These are phyloP conservation scores for Geranium incanum DNA, from an alignment of 441 rosid species.

Conservation along the genomic window DNA sequence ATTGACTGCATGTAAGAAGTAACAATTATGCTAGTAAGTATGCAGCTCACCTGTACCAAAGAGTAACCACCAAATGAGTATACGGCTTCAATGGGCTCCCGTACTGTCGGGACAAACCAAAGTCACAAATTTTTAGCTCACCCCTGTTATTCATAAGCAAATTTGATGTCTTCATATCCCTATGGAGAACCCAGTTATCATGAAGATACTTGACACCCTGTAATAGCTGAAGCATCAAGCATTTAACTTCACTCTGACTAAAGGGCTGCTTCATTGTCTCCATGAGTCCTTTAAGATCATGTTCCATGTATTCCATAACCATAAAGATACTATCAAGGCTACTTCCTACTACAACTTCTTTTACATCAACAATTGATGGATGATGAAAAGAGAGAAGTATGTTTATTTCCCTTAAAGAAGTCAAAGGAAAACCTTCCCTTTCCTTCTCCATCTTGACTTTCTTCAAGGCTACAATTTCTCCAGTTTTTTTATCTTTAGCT, in stretches of 20 bases:
- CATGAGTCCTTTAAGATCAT: conserved; percentile 93
- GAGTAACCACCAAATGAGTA: conserved; percentile 97
- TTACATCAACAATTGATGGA: conserved; percentile 91
- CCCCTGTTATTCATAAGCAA: conserved; percentile 89
- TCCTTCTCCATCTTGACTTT: conserved; percentile 99
- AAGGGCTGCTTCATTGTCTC: conserved; percentile 98
- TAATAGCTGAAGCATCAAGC: conserved; percentile 91
- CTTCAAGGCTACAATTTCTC: conserved; percentile 94
- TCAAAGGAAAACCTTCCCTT: conserved; percentile 97
- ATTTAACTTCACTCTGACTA: conserved; percentile 98
- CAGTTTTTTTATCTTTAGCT: conserved; percentile 87
- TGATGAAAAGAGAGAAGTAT: conserved; percentile 95
- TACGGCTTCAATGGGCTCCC: conserved; percentile 95
- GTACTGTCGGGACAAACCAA: conserved; percentile 97
- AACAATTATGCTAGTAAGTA: not conserved
- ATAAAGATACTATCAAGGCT: conserved; percentile 93
- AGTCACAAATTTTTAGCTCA: conserved; percentile 95
- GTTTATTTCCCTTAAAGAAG: conserved; percentile 89
- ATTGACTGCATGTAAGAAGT: conserved; percentile 5
- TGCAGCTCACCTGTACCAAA: conserved; percentile 91
- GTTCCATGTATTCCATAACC: conserved; percentile 99
- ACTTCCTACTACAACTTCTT: conserved; percentile 97
- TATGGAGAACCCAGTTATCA: conserved; percentile 98
- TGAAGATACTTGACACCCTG: conserved; percentile 95
- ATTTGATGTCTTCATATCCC: conserved; percentile 96